Conservation (phyloP, 2,329 filamentous ascomycete genomes). For the Alternaria longipes region DNA sequence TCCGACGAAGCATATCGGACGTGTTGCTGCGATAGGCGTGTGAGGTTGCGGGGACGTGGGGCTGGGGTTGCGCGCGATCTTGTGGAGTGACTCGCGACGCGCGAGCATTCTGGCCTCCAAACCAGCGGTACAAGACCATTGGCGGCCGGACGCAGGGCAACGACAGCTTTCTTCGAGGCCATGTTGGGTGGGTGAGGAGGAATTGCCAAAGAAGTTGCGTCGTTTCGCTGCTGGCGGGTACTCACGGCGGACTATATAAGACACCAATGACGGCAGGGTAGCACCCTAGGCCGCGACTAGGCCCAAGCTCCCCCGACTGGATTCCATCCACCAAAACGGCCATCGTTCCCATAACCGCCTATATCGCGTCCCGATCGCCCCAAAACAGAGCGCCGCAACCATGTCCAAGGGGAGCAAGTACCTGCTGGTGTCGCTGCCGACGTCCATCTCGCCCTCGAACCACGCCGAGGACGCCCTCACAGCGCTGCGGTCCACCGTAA, state of each 20-base stretch:
- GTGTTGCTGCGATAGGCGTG: conserved; percentile 25
- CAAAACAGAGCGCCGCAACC: conserved; percentile 28
- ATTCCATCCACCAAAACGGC: conserved; percentile 31
- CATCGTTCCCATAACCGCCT: conserved; percentile 27
- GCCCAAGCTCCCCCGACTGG: conserved; percentile 28
- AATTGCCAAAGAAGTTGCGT: conserved; percentile 10
- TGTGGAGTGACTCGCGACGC: conserved; percentile 22
- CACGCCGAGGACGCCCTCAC: conserved; percentile 83
- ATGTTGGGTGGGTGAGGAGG: conserved; percentile 33
- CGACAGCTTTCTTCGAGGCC: conserved; percentile 40
- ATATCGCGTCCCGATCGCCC: conserved; percentile 27
- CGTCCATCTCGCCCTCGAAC: conserved; percentile 82
- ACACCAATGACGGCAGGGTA: conserved; percentile 31
- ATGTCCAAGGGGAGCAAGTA: conserved; percentile 69
- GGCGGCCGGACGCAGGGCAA: conserved; percentile 35
- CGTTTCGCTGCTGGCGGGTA: conserved; percentile 21
- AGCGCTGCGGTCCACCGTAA: conserved; percentile 75
- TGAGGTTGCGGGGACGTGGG: conserved; percentile 37
- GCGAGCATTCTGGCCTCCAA: conserved; percentile 23
- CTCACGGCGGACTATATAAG: conserved; percentile 27
- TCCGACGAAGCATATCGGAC: conserved; percentile 44
- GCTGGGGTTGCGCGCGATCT: conserved; percentile 29
- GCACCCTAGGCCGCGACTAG: conserved; percentile 12
- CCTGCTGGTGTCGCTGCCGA: conserved; percentile 88
- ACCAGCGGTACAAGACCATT: conserved; percentile 33